Conservation (phyloP, 257 asterid species). For the Nicotiana tomentosiformis region DNA sequence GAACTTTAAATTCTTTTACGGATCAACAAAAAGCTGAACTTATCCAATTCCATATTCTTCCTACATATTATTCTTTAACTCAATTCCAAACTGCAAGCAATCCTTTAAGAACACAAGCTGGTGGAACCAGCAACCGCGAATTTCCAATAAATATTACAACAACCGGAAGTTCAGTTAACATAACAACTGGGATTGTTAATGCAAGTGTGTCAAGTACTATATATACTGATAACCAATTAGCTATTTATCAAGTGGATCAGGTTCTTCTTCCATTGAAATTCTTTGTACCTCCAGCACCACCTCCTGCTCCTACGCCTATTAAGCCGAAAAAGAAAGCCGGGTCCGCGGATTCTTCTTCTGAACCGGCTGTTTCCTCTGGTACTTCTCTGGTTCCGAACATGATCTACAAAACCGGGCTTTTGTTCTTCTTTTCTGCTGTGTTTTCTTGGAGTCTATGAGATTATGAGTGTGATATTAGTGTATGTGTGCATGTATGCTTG, state of each 20-base stretch:
- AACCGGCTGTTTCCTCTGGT: slow-evolving; percentile 23
- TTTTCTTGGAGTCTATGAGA: not conserved
- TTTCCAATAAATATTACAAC: slow-evolving; percentile 45
- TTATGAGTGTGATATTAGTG: not conserved
- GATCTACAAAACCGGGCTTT: slow-evolving; percentile 11
- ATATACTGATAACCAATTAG: slow-evolving; percentile 40
- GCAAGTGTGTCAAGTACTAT: slow-evolving; percentile 35
- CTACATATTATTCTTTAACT: slow-evolving; percentile 23
- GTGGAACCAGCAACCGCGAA: slow-evolving; percentile 28
- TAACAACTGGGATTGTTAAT: slow-evolving; percentile 43
- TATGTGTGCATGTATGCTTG: not conserved
- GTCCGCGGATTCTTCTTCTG: slow-evolving; percentile 2
- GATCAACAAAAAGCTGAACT: slow-evolving; percentile 38
- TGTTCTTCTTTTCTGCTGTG: not conserved
- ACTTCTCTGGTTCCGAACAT: not conserved
- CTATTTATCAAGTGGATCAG: slow-evolving; percentile 44
- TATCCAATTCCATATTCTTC: slow-evolving; percentile 42
- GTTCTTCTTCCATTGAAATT: slow-evolving; percentile 45
- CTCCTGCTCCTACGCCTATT: slow-evolving; percentile 45
- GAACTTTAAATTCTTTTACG: slow-evolving; percentile 35
- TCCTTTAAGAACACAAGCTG: slow-evolving; percentile 50
- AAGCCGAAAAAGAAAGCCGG: slow-evolving; percentile 20
- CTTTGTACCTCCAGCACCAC: slow-evolving; percentile 40
- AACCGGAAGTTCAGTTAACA: slow-evolving; percentile 30
- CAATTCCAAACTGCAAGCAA: slow-evolving; percentile 49